Percentiles rank a stretch among this genome's conserved stretches.
Conservation (phyloP, 164 flowering plant species). For the Chimonanthus salicifolius region DNA sequence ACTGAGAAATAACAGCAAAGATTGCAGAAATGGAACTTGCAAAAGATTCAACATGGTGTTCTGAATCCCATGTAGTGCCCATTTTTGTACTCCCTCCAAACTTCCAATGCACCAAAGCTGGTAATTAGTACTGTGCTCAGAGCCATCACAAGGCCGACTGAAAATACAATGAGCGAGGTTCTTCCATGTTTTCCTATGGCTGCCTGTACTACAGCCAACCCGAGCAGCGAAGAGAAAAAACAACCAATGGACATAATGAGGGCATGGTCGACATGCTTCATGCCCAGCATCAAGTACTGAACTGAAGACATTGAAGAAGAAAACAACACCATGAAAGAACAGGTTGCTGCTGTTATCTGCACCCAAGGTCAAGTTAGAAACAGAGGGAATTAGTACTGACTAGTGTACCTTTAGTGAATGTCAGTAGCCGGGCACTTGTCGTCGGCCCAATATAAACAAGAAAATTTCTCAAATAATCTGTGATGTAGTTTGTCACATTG, state of each 20-base stretch:
- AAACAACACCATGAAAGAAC: slow-evolving; percentile 73
- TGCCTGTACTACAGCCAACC: slow-evolving; percentile 39
- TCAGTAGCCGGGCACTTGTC: too few relatives aligned
- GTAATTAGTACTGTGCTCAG: slow-evolving; percentile 56
- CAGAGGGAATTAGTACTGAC: background rate
- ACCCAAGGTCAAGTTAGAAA: background rate
- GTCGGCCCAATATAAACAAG: too few relatives aligned
- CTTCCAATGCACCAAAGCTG: slow-evolving; percentile 43
- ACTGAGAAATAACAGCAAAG: too few relatives aligned
- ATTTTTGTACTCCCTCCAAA: slow-evolving; percentile 36
- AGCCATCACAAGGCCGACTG: slow-evolving; percentile 59
- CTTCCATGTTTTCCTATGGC: slow-evolving; percentile 44
- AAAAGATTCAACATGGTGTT: slow-evolving; percentile 35
- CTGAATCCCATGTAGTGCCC: slow-evolving; percentile 63
- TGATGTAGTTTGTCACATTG: too few relatives aligned
- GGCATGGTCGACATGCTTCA: slow-evolving; percentile 38
- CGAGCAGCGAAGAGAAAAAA: slow-evolving; percentile 46
- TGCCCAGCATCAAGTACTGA: slow-evolving; percentile 53
- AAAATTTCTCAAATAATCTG: too few relatives aligned
- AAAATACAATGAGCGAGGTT: slow-evolving; percentile 60
- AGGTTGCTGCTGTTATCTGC: slow-evolving; percentile 69
- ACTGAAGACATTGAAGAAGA: slow-evolving; percentile 67
- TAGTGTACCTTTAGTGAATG: too few relatives aligned
- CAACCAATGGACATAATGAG: slow-evolving; percentile 35
- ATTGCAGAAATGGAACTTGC: too few relatives aligned